Base-by-base conservation (phyloP, 2,329 filamentous ascomycete species). In the Fusarium annulatum region DNA sequence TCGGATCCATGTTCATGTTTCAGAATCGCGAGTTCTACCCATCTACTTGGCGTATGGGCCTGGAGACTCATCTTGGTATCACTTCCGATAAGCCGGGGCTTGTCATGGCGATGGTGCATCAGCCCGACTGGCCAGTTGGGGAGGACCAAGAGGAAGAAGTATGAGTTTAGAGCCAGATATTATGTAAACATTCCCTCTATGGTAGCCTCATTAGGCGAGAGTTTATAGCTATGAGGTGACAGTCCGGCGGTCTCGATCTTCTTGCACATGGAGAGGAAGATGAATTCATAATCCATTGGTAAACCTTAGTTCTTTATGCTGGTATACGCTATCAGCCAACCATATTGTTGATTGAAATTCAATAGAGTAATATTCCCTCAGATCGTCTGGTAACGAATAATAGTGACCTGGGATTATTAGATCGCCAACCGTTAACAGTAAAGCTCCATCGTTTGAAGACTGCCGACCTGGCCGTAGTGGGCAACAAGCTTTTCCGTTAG, bases 1-100 rank as follows among this genome's bases (percentile, higher is more conserved):
- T 72, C 23, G 70, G 70, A 11, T 72, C 70, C 5, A 59, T 69
- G 39, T 72, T 69, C 7, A 72, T 72, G 60, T 56, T 72, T 21
- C 60, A 72, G 8, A 64, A 71, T 8, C 60, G 60, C 7, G 42
- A 23, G 0, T 52, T 69, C 11, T 52, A 69, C 10, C 16, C 60
- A 2, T 42, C 51, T 4, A 36, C 34, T 12, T 72, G 70, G 69
- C 69, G 70, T 1, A 42, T 72, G 39, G 70, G 70, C 2, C 21
- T 72, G 3, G 70, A 72, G 42, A 72, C 70, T 0, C 70, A 72
- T 46, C 64, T 72, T 2, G 70, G 70, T 3, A 69, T 72, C 18
- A 46, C 55, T 8, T 28, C 52, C 10, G 64, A 72, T 23, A 69
- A 58, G 2, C 23, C 69, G 10, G 70, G 70, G 5, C 28, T 72